phyloP scores from a whole-genome alignment of 129 eudicot genomes.

The Silybum marianum region DNA sequence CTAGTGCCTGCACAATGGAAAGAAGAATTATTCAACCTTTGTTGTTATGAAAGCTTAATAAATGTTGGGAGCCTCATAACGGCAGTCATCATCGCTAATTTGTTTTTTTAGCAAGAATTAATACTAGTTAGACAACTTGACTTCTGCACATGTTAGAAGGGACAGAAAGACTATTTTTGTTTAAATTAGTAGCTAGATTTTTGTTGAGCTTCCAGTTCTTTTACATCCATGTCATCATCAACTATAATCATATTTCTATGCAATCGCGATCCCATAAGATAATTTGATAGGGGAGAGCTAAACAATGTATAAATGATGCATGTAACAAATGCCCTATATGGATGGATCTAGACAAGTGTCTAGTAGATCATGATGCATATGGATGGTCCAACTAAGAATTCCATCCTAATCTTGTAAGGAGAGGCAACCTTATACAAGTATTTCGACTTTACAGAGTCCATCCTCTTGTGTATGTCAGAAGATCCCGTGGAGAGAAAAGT shows the following conservation, averaged over 20 bases:
- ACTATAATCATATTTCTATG: not conserved
- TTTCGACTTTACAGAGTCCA: not conserved
- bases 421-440: not conserved
- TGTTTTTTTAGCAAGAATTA: not conserved
- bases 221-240: not conserved
- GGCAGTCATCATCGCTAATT: not conserved
- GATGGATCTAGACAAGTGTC: not conserved
- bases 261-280: not conserved
- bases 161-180: not conserved
- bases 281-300: not conserved
- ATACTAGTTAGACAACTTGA: not conserved
- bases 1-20: conserved; percentile 44
- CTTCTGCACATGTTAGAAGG: not conserved
- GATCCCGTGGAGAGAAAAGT: not conserved
- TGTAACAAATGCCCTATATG: not conserved
- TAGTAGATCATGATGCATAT: not conserved
- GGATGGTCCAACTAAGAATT: not conserved
- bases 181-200: not conserved
- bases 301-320: not conserved
- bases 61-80: not conserved
- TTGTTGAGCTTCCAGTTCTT: not conserved
- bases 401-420: not conserved
- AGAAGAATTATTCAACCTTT: conserved; percentile 6
- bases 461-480: not conserved
- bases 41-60: not conserved